These are phyloP conservation scores for Passiflora organensis DNA, from an alignment of 345 rosid genomes.

Conservation along the genomic window DNA sequence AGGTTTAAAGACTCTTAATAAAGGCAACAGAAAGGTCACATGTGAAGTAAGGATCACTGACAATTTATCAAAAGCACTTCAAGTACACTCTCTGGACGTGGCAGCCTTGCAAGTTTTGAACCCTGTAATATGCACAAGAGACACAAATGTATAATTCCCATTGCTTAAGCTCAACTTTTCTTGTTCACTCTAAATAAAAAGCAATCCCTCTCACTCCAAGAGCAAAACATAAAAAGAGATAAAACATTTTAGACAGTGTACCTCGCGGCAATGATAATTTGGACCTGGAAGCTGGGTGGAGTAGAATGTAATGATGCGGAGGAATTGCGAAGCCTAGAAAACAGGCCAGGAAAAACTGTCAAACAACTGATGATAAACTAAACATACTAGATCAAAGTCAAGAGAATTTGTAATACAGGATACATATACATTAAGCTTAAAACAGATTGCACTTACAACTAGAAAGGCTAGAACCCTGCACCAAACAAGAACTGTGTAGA, in stretches of 20 bases:
- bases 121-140: slow-evolving; percentile 49
- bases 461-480: slow-evolving; percentile 94
- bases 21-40: background rate
- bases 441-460: slow-evolving; percentile 59
- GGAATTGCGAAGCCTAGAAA: slow-evolving; percentile 75
- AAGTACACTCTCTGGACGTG: slow-evolving; percentile 57
- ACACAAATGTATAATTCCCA: background rate
- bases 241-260: slow-evolving; percentile 19
- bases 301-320: slow-evolving; percentile 84
- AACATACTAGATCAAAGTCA: no score
- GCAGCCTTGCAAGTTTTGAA: slow-evolving; percentile 73
- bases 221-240: background rate
- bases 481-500: slow-evolving; percentile 95
- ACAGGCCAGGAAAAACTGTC: slow-evolving; percentile 11
- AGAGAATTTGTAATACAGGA: no score
- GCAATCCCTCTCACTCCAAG: background rate
- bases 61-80: slow-evolving; percentile 80
- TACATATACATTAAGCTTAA: no score
- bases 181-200: background rate
- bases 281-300: slow-evolving; percentile 99
- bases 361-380: no score
- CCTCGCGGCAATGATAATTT: slow-evolving; percentile 96
- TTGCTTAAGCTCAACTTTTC: background rate
- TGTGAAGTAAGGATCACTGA: slow-evolving; percentile 27
- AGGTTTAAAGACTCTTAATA: no score